Evolutionary conservation across 495 filamentous ascomycete genomes (phyloP).

Genomic region (Monascus purpureus): DNA sequence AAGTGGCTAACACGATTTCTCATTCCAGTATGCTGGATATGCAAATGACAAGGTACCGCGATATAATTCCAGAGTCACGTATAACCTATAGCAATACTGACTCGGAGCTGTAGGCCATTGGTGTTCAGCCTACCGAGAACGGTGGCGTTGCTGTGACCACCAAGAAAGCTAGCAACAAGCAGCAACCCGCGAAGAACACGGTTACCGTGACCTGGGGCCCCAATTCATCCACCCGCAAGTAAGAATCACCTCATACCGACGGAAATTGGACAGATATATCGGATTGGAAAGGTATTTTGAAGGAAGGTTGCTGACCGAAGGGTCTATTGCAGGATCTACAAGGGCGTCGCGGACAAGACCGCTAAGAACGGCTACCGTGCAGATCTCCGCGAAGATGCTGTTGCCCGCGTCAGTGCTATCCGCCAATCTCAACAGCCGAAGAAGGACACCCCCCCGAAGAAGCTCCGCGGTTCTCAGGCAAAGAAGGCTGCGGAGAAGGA

Average conservation of each 20-base stretch:
- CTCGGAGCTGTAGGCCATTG: conserved; percentile 52
- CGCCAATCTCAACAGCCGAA: conserved; percentile 60
- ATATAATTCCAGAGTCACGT: too few relatives aligned
- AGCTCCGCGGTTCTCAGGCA: conserved; percentile 72
- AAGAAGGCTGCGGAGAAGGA: conserved; percentile 52
- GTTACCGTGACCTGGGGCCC: conserved; percentile 51
- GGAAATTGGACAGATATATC: background rate
- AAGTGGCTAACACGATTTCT: conserved; percentile 3
- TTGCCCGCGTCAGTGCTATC: conserved; percentile 80
- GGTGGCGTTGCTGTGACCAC: conserved; percentile 60
- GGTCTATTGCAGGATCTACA: conserved; percentile 64
- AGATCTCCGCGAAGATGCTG: conserved; percentile 75
- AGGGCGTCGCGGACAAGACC: conserved; percentile 60
- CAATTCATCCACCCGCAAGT: conserved; percentile 65
- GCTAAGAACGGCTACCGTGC: conserved; percentile 74
- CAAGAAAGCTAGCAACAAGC: conserved; percentile 59
- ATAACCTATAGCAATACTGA: too few relatives aligned
- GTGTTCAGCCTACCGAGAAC: conserved; percentile 51
- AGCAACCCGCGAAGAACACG: conserved; percentile 53
- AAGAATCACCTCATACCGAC: too few relatives aligned
- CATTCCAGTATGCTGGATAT: conserved; percentile 68
- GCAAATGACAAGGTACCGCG: conserved; percentile 81
- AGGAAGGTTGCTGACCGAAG: conserved; percentile 7
- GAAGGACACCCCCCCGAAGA: conserved; percentile 59
- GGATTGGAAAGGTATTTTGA: background rate